phyloP scores from a whole-genome alignment of 371 early-diverging fungal genomes.

The Mortierella sp. region DNA sequence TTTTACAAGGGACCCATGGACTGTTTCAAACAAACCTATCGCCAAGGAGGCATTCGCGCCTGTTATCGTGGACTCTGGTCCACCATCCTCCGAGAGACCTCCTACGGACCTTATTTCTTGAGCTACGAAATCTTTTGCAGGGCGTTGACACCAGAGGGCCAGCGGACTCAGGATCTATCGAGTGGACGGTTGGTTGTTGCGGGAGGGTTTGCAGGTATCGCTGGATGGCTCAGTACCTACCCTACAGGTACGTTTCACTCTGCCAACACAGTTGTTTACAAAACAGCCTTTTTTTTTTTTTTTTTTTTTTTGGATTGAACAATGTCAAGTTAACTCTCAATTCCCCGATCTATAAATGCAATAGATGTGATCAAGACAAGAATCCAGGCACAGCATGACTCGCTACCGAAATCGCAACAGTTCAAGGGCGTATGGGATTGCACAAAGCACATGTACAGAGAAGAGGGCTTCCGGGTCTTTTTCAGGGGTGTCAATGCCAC shows the following conservation, averaged over 20 bases:
- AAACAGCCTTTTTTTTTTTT: too few relatives aligned
- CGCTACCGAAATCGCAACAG: constrained; percentile 49
- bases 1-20: constrained; percentile 70
- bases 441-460: constrained; percentile 63
- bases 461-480: constrained; percentile 76
- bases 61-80: constrained; percentile 76
- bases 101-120: constrained; percentile 85
- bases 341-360: background rate
- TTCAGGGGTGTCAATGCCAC: constrained; percentile 84
- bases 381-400: constrained; percentile 73
- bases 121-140: constrained; percentile 76
- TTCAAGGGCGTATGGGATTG: constrained; percentile 70
- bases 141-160: constrained; percentile 50
- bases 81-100: constrained; percentile 78
- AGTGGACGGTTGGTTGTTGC: constrained; percentile 73
- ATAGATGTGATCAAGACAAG: constrained; percentile 87
- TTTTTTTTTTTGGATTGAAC: background rate
- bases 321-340: background rate
- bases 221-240: constrained; percentile 86
- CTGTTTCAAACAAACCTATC: constrained; percentile 69
- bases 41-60: constrained; percentile 71
- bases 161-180: constrained; percentile 62
- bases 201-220: constrained; percentile 83
- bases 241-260: constrained; percentile 65
- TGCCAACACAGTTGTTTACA: too few relatives aligned